phyloP scores from a whole-genome alignment of 495 filamentous ascomycete species.

The Pyronema omphalodes region DNA sequence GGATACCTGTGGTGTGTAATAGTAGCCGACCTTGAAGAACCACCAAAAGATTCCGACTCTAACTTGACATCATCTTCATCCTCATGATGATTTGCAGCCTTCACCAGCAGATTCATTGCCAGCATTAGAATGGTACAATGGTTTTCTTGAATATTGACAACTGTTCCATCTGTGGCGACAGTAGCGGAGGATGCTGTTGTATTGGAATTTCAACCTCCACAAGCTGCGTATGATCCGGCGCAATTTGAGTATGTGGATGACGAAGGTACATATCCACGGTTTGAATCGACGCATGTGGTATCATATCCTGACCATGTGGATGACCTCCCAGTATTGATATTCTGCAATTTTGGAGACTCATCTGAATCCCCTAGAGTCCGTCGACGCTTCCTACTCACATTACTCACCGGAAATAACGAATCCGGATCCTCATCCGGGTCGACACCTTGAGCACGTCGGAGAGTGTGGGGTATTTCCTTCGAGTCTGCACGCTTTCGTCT shows the following conservation, averaged over 20 bases:
- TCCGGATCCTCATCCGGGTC: constrained; percentile 18
- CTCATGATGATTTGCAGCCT: too few species aligned
- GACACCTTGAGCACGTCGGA: constrained; percentile 36
- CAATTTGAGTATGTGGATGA: too few species aligned
- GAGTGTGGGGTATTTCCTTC: constrained; percentile 27
- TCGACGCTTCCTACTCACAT: background rate
- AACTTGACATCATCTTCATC: too few species aligned
- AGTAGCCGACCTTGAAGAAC: too few species aligned
- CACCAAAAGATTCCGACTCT: too few species aligned
- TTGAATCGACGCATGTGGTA: background rate
- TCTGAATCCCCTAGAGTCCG: constrained; percentile 1
- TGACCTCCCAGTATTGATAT: background rate
- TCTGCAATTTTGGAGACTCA: constrained; percentile 3
- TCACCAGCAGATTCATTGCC: too few species aligned
- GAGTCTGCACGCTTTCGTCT: constrained; percentile 73
- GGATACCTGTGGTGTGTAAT: background rate
- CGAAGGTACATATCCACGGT: background rate
- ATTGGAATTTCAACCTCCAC: too few species aligned
- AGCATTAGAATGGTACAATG: too few species aligned
- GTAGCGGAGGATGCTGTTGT: too few species aligned
- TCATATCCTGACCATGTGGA: background rate
- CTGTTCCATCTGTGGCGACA: too few species aligned
- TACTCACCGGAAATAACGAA: background rate
- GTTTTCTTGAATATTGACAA: too few species aligned
- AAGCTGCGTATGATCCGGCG: too few species aligned